These are phyloP conservation scores for Russula sp. DNA, from an alignment of 768 basidiomycete species.

Conservation along the genomic window DNA sequence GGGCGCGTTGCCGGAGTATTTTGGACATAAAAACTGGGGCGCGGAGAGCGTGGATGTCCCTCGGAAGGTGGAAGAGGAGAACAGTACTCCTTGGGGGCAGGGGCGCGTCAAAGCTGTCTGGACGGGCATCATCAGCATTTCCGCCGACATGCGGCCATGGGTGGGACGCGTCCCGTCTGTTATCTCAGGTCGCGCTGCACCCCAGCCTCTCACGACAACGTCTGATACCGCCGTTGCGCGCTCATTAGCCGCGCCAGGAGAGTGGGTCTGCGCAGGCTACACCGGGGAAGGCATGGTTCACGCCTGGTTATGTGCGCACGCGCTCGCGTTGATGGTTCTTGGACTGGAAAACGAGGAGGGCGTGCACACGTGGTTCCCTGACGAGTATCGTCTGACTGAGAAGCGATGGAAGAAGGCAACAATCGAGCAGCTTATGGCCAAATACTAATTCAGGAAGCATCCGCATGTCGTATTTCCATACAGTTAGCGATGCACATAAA, in stretches of 20 bases:
- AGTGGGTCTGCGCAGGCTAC: conserved; percentile 72
- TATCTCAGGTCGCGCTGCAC: conserved; percentile 40
- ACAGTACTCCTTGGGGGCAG: conserved; percentile 38
- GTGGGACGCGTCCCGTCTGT: conserved; percentile 57
- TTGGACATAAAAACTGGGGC: conserved; percentile 47
- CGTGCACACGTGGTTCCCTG: conserved; percentile 49
- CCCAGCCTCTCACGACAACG: conserved; percentile 11
- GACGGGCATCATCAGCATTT: conserved; percentile 63
- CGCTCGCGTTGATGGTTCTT: conserved; percentile 59
- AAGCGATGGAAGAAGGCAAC: conserved; percentile 48
- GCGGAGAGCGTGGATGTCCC: conserved; percentile 39
- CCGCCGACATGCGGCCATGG: conserved; percentile 64
- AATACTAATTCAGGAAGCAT: conserved; percentile 22
- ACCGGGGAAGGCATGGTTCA: conserved; percentile 73
- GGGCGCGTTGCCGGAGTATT: conserved; percentile 54
- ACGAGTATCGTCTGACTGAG: conserved; percentile 47
- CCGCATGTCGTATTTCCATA: background rate
- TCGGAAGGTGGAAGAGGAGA: conserved; percentile 23
- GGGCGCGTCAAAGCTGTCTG: conserved; percentile 56
- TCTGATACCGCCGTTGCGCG: conserved; percentile 2
- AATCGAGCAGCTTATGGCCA: conserved; percentile 38
- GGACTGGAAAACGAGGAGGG: conserved; percentile 39
- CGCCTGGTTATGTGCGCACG: conserved; percentile 61
- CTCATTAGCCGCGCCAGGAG: conserved; percentile 45
- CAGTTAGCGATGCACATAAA: background rate